Conservation (phyloP, 148 eudicot genomes). For the Vaccinium darrowii region DNA sequence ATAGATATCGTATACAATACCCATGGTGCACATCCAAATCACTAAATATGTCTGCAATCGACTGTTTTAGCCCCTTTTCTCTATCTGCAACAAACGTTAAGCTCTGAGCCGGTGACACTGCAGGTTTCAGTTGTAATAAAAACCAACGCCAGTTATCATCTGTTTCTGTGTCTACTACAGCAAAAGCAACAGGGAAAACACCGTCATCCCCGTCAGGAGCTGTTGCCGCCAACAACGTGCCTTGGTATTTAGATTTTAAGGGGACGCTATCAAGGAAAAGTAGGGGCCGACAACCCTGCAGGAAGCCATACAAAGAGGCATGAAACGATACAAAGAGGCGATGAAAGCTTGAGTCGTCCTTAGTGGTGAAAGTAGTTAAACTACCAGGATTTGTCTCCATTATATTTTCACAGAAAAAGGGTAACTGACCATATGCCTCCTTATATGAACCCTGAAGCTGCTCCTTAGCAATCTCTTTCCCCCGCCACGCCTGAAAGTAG, state of each 20-base stretch:
- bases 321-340: constrained; percentile 85
- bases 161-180: constrained; percentile 76
- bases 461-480: constrained; percentile 95
- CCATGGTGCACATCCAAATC: constrained; percentile 57
- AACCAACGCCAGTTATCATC: constrained; percentile 94
- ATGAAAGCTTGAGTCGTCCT: constrained; percentile 87
- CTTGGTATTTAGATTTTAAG: constrained; percentile 86
- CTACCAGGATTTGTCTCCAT: constrained; percentile 98
- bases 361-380: constrained; percentile 87
- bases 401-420: constrained; percentile 74
- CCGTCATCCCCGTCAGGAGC: constrained; percentile 86
- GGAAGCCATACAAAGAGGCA: constrained; percentile 81
- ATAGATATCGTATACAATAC: constrained; percentile 67
- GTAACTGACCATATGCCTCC: constrained; percentile 84
- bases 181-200: constrained; percentile 91
- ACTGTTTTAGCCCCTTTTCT: constrained; percentile 71
- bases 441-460: constrained; percentile 98
- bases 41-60: constrained; percentile 63
- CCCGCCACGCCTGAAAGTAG: constrained; percentile 97
- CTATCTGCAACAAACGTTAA: constrained; percentile 81
- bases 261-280: constrained; percentile 81
- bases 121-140: constrained; percentile 66
- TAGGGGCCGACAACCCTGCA: constrained; percentile 85
- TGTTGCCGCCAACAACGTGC: constrained; percentile 77
- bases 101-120: constrained; percentile 42